Percentiles rank a stretch among this genome's conserved stretches.
Evolutionary conservation across 2,329 filamentous ascomycete species (phyloP).

Genomic region (Botrytis hyacinthi): DNA sequence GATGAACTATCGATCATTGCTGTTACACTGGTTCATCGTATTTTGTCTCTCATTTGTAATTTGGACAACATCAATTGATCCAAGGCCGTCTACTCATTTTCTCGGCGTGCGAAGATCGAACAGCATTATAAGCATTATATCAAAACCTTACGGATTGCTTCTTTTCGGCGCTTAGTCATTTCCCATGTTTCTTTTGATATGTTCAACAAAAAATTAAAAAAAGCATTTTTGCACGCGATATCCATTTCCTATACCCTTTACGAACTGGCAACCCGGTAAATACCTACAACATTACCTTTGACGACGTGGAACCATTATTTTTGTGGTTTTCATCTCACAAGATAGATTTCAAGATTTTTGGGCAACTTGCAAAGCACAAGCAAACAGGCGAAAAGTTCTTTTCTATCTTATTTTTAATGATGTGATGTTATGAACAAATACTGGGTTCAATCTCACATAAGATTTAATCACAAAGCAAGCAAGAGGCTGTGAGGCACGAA

Average conservation of each 20-base stretch:
- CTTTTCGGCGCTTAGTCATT: constrained; percentile 37
- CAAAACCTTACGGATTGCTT: constrained; percentile 34
- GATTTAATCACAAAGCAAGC: constrained; percentile 29
- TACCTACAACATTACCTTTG: constrained; percentile 35
- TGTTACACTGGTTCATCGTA: constrained; percentile 34
- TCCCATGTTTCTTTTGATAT: constrained; percentile 32
- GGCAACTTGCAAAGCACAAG: constrained; percentile 9
- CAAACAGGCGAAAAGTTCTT: constrained; percentile 9
- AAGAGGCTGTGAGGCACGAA: constrained; percentile 20
- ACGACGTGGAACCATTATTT: constrained; percentile 30
- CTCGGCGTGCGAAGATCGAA: constrained; percentile 33
- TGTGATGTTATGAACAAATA: constrained; percentile 21
- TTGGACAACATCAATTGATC: constrained; percentile 35
- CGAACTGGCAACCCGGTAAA: constrained; percentile 39
- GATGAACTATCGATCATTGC: constrained; percentile 37
- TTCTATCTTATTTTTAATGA: constrained; percentile 20
- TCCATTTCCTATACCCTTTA: constrained; percentile 37
- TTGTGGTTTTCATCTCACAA: constrained; percentile 21
- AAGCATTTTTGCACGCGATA: constrained; percentile 36
- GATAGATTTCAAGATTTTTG: constrained; percentile 17
- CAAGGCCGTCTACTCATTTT: constrained; percentile 34
- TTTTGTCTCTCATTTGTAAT: constrained; percentile 33
- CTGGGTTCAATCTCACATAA: constrained; percentile 18
- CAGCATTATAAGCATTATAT: constrained; percentile 25
- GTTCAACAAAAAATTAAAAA: constrained; percentile 27